Base-by-base conservation (phyloP, 768 basidiomycete species). In the Rickenella mellea region DNA sequence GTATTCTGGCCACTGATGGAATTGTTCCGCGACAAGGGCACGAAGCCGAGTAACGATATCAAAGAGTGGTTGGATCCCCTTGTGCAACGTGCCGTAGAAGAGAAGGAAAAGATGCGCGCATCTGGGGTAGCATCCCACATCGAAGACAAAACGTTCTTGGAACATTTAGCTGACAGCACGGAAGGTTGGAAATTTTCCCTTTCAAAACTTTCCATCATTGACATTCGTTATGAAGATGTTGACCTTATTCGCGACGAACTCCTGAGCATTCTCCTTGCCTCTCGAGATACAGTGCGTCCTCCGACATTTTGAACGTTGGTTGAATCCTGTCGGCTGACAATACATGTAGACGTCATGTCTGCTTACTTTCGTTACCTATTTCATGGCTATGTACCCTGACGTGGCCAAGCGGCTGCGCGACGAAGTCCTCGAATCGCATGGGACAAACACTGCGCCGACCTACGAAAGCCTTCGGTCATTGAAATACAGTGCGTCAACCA, bases 231-330 rank as follows among this genome's bases (percentile, higher is more conserved):
- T 39, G 40, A 51, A 88, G 85, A 88, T 54, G 61, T 62, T 9
- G 65, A 73, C 6, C 56, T 78, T 31, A 83, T 91, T 42, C 76
- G 82, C 17, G 83, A 89, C 60, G 82, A 90, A 48, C 59, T 89
- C 10, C 67, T 89, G 37, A 89, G 76, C 53, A 76, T 88, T 57
- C 63, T 91, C 2, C 64, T 89, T 9, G 87, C 87, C 5, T 73
- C 83, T 19, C 63, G 87, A 42, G 87, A 91, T 60, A 88, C 87
- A 27, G 83, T 82, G 31, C 36, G 74, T 65, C 30, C 15, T 33
- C 29, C 41, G n/a, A n/a, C n/a, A n/a, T 31, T 42, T 31, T 15
- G 9, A 22, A 14, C 12, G 12, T 17, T 10, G 12, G 4, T 11
- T 32, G 17, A 40, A 39, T 48, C 4, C 24, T 27, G 14, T 20